A percentile compares a stretch with the other conserved stretches of the same genome.
phyloP scores from a whole-genome alignment of 2,329 filamentous ascomycete species.

The Xylaria sp. region DNA sequence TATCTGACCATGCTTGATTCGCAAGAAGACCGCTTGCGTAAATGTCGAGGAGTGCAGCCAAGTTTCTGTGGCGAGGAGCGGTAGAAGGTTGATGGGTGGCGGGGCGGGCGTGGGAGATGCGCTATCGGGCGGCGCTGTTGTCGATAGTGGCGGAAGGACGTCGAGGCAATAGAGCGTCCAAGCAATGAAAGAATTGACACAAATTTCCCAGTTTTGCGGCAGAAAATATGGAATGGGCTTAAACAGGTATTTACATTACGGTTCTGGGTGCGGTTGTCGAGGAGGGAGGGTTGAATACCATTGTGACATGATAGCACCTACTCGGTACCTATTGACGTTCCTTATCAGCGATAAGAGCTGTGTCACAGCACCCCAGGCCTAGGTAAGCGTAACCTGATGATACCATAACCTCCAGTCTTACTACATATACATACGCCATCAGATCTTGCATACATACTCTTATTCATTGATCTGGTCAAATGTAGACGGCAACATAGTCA shows the following conservation, averaged over 20 bases:
- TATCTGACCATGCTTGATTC: constrained; percentile 41
- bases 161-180: background rate
- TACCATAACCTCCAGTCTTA: too few species aligned
- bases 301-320: background rate
- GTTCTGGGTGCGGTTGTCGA: background rate
- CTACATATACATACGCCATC: background rate
- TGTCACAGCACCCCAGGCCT: constrained; percentile 6
- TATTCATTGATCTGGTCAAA: background rate
- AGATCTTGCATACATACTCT: background rate
- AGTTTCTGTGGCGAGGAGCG: constrained; percentile 19
- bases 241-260: background rate
- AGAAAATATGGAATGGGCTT: background rate
- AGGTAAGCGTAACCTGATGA: background rate
- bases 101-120: constrained; percentile 10
- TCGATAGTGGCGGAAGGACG: constrained; percentile 16
- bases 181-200: background rate
- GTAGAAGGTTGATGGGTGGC: constrained; percentile 7
- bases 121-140: constrained; percentile 19
- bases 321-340: constrained; percentile 2
- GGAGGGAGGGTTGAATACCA: constrained; percentile 9
- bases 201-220: background rate
- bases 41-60: background rate
- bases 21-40: background rate
- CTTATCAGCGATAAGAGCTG: constrained; percentile 40
- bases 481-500: background rate